Percentiles rank a stretch among this genome's conserved stretches.
Evolutionary conservation across 73 alveolate genomes (phyloP).

Genomic region (Paramecium sonneborni): DNA sequence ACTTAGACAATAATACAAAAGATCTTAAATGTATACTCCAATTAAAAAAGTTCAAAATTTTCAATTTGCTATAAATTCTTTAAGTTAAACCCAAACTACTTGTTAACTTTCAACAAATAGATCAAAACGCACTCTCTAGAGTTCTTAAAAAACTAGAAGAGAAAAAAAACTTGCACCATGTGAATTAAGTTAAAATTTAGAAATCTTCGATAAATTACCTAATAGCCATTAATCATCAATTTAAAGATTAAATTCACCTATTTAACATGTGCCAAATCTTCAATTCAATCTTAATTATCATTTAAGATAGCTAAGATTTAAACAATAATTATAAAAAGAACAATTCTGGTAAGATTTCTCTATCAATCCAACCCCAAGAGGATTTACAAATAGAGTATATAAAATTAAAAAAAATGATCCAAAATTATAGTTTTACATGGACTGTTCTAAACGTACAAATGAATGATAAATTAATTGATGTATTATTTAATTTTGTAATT

Average conservation of each 20-base stretch:
- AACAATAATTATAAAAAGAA: not conserved
- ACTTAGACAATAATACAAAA: not conserved
- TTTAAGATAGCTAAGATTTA: not conserved
- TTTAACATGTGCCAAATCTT: not conserved
- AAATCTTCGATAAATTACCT: not conserved
- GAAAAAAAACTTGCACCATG: not conserved
- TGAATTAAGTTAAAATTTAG: not conserved
- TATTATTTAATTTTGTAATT: not conserved
- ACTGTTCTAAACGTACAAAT: not conserved
- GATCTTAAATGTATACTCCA: not conserved
- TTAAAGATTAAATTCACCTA: not conserved
- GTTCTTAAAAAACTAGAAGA: not conserved
- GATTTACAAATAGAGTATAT: slow-evolving; percentile 31
- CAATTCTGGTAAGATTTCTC: not conserved
- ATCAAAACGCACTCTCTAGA: not conserved
- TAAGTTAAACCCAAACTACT: not conserved
- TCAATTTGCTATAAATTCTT: not conserved
- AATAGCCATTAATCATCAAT: not conserved
- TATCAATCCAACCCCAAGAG: not conserved
- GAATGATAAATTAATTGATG: not conserved
- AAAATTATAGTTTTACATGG: not conserved
- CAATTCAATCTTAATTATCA: slow-evolving; percentile 12
- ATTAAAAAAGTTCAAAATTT: not conserved
- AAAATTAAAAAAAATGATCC: not conserved
- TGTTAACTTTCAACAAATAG: not conserved